Evolutionary conservation across 2,329 filamentous ascomycete species (phyloP), one percentile per base, ranked within the genome.

Genomic region (Phyllosticta capitalensis): DNA sequence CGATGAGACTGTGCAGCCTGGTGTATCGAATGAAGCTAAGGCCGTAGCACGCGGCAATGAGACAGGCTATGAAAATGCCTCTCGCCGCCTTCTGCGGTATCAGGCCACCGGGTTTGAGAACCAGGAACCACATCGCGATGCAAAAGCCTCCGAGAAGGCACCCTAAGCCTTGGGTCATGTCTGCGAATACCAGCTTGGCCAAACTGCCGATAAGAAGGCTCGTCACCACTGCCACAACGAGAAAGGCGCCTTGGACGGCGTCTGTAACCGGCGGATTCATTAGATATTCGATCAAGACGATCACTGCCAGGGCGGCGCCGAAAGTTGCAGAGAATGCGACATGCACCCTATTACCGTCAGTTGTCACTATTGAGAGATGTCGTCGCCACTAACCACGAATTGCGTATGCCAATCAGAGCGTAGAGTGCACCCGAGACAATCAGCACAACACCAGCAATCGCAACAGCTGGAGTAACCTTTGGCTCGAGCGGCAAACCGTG

Each of bases 61-160:
- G 86, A 26, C 79, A 82, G 5, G 83, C 80, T 63, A 96, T 92
- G 65, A 97, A 87, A 21, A 88, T 85, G 9, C 83, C 81, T 69
- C 86, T 91, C 3, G 84, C 79, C 17, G 79, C 77, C 0, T 79
- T 79, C 2, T 80, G 78, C 4, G 78, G 76, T 49, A 96, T 78
- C 33, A 96, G 76, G 0, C 92, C 91, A 6, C 90, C 92, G 0
- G 85, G 79, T 59, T 84, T 86, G 51, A 96, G 74, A 22, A 86
- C 86, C 52, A 96, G 79, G 56, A 97, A 79, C 92, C 92, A 97
- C 91, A 95, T 95, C 69, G 86, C 85, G 7, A 94, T 69, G 64
- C 86, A 90, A 71, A 94, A 95, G 0, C 91, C 91, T 24, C 90
- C 91, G 0, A 96, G 78, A n/a, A 92, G 76, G 68, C 90, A 96